phyloP scores from a whole-genome alignment of 352 stramenopile genomes.

The Pythium aquatile region DNA sequence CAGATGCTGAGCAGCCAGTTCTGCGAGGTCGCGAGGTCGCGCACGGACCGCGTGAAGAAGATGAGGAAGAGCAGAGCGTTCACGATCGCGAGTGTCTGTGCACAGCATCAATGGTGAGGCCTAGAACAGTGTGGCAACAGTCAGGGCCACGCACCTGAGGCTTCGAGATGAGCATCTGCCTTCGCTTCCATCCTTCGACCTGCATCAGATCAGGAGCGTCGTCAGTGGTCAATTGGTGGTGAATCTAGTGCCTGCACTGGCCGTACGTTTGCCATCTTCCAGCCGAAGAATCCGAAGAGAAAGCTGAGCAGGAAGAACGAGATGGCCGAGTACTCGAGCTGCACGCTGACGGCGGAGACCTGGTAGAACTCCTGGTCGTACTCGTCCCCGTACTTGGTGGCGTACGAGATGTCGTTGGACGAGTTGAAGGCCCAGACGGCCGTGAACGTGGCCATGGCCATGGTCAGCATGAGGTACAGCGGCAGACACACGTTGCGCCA shows the following conservation, averaged over 20 bases:
- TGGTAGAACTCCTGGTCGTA: slow-evolving; percentile 86
- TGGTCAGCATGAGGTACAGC: slow-evolving; percentile 78
- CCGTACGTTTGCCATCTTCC: slow-evolving; percentile 69
- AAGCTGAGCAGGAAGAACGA: slow-evolving; percentile 80
- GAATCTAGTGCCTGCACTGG: background rate
- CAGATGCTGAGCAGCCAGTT: slow-evolving; percentile 85
- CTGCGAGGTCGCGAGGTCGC: slow-evolving; percentile 78
- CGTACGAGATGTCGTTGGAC: slow-evolving; percentile 79
- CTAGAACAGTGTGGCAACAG: background rate
- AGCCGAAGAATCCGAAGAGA: slow-evolving; percentile 83
- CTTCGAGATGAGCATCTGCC: slow-evolving; percentile 69
- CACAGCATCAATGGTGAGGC: slow-evolving; percentile 7
- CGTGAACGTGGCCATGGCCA: slow-evolving; percentile 84
- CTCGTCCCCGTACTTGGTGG: slow-evolving; percentile 57
- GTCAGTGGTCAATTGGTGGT: background rate
- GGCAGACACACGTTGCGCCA: slow-evolving; percentile 83
- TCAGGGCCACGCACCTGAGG: slow-evolving; percentile 44
- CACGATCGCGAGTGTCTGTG: slow-evolving; percentile 71
- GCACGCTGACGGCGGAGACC: slow-evolving; percentile 72
- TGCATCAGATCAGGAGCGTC: slow-evolving; percentile 11
- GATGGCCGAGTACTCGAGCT: slow-evolving; percentile 80
- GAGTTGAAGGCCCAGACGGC: slow-evolving; percentile 85
- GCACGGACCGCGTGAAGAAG: slow-evolving; percentile 76
- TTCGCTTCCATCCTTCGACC: slow-evolving; percentile 76
- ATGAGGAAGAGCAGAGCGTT: slow-evolving; percentile 81